Base-by-base conservation (phyloP, 2,329 filamentous ascomycete genomes). In the Colletotrichum tofieldiae region DNA sequence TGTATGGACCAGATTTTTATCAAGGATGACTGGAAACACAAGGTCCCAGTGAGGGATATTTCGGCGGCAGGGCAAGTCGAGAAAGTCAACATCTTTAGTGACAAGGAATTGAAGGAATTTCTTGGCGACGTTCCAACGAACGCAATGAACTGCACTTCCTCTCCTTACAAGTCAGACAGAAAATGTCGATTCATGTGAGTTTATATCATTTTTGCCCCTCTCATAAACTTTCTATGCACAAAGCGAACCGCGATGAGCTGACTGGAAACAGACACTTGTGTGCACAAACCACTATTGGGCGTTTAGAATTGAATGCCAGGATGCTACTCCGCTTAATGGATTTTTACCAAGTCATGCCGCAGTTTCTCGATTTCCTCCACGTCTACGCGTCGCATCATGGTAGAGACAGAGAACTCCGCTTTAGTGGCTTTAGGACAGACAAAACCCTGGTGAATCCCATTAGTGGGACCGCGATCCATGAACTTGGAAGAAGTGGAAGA, bases 331-430 rank as follows among this genome's bases (percentile, higher is more conserved):
- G 73, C 5, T 71, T 80, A 11, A 41, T 79, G 1, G 75, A 75
- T 0, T 80, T 74, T 55, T 81, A 84, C 66, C 82, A 84, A 70
- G 79, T 85, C 20, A 84, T 83, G 81, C 81, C 83, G 0, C 74
- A 67, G 12, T 84, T 80, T 58, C 55, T 84, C 5, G 82, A 85
- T 45, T 84, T 84, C 60, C 74, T 85, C n/a, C 74, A 77, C 3
- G 74, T 79, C 0, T 85, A 84, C 67, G 83, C 82, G 3, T 63
- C 70, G 4, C 29, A 14, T 0, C 78, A 81, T 47, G 76, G 65
- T 3, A 73, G 79, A 29, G 68, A 77, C 0, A 77, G 68, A 12
- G 80, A 84, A 45, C 71, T 81, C 1, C 76, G 78, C 3, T 84
- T 81, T 72, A 82, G 79, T 61, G 79, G 80, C 0, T 84, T 85